Evolutionary conservation across 257 asterid genomes (phyloP), one percentile per base, ranked within the genome.

Genomic region (Echium plantagineum): DNA sequence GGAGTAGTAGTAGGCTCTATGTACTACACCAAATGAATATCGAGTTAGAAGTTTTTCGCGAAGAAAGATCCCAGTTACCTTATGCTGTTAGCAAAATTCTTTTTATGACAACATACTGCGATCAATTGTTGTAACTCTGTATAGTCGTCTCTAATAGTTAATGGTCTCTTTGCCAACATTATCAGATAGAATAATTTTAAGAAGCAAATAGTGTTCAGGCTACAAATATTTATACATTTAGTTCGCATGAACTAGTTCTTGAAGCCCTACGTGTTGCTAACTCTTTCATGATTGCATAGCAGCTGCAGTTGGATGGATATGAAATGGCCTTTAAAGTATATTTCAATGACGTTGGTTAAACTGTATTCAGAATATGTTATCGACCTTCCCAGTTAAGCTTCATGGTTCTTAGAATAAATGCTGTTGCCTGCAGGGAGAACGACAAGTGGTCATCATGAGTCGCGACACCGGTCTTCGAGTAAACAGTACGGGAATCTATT

Each of bases 381-480:
- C 12, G 22, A 63, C 8, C 53, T 48, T 56, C 61, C 0, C 31
- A 35, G 21, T 48, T 66, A 42, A 52, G 57, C 63, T 18, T 28
- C 35, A 21, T 26, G 57, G n/a, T 16, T 60, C 28, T 22, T 42
- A 66, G 62, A 68, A 57, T 52, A 24, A 62, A 28, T 67, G 56
- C 7, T 6, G 32, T 80, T 85, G 94, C 80, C 64, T 73, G 69
- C 59, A 26, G 55, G 49, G 57, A 60, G 46, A 35, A 42, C 48
- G 61, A 69, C 71, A 70, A 71, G 66, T 18, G 17, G 62, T 53
- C 70, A 69, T 66, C 62, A 61, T 58, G 77, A 67, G 52, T 71
- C 62, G 65, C 75, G 80, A 60, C 69, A 64, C 59, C 66, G 63
- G 65, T 69, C 71, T 63, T 22, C 77, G 77, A 67, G 72, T 65